Conservation (phyloP, 2,329 filamentous ascomycete species). For the Penicillium decumbens region DNA sequence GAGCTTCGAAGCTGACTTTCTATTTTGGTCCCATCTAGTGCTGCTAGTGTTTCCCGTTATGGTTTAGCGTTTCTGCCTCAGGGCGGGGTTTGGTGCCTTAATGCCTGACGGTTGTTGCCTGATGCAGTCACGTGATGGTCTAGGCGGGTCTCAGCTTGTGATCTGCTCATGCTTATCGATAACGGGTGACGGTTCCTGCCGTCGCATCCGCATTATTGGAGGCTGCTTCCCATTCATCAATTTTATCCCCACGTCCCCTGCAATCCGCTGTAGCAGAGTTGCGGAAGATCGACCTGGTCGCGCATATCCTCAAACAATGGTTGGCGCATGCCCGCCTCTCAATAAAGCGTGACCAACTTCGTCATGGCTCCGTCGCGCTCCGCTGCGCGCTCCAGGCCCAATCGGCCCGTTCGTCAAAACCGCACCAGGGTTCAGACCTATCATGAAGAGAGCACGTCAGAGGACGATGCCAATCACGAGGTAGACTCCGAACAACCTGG, state of each 20-base stretch:
- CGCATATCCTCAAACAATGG: neutral
- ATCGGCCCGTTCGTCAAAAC: slow-evolving; percentile 35
- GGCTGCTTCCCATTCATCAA: neutral
- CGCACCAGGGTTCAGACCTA: slow-evolving; percentile 37
- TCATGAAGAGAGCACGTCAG: slow-evolving; percentile 35
- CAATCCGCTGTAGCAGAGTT: neutral
- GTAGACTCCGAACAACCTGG: slow-evolving; percentile 12
- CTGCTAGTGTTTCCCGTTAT: slow-evolving; percentile 9
- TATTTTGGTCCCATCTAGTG: slow-evolving; percentile 30
- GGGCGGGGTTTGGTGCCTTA: slow-evolving; percentile 27
- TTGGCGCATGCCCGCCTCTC: slow-evolving; percentile 3
- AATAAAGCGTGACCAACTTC: slow-evolving; percentile 9
- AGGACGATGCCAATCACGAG: slow-evolving; percentile 22
- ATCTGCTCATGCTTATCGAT: slow-evolving; percentile 14
- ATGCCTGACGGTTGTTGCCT: neutral
- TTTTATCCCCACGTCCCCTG: neutral
- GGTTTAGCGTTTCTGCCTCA: slow-evolving; percentile 25
- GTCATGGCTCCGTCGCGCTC: slow-evolving; percentile 31
- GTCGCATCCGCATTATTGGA: slow-evolving; percentile 4
- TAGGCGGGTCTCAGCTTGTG: neutral
- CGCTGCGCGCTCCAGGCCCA: slow-evolving; percentile 19
- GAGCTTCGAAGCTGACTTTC: slow-evolving; percentile 28
- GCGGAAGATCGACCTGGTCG: neutral
- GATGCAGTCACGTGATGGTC: neutral
- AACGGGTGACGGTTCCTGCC: slow-evolving; percentile 16